Conservation (phyloP, 768 basidiomycete species). For the Auriscalpium microsporum region DNA sequence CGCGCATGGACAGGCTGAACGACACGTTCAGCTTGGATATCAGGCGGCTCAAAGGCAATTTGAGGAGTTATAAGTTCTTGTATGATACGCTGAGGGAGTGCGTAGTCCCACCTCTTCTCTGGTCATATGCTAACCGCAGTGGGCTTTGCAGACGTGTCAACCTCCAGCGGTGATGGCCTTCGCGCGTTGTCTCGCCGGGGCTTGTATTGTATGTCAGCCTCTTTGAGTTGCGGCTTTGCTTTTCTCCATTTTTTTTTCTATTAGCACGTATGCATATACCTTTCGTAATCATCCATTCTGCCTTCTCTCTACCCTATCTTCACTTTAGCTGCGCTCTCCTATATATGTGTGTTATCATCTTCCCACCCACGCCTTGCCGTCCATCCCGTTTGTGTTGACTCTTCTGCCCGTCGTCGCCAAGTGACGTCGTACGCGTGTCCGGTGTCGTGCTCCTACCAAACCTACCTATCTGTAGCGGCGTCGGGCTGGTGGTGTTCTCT, state of each 20-base stretch:
- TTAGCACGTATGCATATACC: background rate
- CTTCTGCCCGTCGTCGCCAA: too few species aligned
- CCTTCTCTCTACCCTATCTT: background rate
- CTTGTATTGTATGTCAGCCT: background rate
- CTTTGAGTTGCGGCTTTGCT: background rate
- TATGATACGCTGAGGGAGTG: slow-evolving; percentile 84
- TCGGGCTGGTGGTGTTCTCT: too few species aligned
- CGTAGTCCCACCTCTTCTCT: slow-evolving; percentile 26
- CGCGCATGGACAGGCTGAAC: slow-evolving; percentile 79
- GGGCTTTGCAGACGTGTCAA: slow-evolving; percentile 26
- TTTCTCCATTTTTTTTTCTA: too few species aligned
- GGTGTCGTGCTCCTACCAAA: too few species aligned
- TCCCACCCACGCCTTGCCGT: too few species aligned
- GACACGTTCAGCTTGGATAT: slow-evolving; percentile 91
- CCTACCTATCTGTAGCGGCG: too few species aligned
- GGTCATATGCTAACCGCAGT: background rate
- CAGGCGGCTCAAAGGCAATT: slow-evolving; percentile 83
- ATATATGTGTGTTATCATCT: too few species aligned
- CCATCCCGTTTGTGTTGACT: too few species aligned
- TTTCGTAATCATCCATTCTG: background rate
- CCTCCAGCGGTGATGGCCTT: slow-evolving; percentile 23
- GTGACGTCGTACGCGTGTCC: too few species aligned
- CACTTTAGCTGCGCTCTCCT: too few species aligned
- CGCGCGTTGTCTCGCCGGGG: background rate
- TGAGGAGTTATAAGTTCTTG: slow-evolving; percentile 88